These are phyloP conservation scores for Ilyonectria sp. DNA, from an alignment of 2,329 filamentous ascomycete species.

Conservation along the genomic window DNA sequence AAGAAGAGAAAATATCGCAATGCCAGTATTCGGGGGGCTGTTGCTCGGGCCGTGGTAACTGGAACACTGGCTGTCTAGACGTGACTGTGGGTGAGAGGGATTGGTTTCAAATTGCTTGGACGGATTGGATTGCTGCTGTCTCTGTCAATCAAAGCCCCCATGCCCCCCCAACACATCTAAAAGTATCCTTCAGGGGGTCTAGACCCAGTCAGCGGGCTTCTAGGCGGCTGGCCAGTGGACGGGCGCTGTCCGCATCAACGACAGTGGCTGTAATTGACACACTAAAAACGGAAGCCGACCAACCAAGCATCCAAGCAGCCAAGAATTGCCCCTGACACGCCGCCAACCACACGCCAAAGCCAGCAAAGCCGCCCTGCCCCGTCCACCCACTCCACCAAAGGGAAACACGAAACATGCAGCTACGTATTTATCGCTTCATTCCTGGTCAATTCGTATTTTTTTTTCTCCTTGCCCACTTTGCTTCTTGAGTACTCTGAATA, in stretches of 20 bases:
- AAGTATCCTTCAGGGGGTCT: conserved; percentile 27
- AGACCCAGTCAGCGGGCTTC: conserved; percentile 11
- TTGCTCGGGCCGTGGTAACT: conserved; percentile 23
- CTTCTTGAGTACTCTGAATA: conserved; percentile 9
- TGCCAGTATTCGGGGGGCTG: conserved; percentile 4
- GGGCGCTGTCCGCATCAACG: conserved; percentile 35
- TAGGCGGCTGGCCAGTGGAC: conserved; percentile 32
- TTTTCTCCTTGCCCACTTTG: conserved; percentile 7
- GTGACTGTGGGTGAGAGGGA: conserved; percentile 29
- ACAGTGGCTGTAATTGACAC: conserved; percentile 34
- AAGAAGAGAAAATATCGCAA: conserved; percentile 7
- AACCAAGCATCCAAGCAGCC: conserved; percentile 11
- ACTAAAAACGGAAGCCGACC: conserved; percentile 44
- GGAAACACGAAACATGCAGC: conserved; percentile 25
- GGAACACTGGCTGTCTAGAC: conserved; percentile 26
- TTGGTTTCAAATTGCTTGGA: conserved; percentile 40
- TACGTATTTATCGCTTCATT: conserved; percentile 8
- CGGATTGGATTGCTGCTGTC: conserved; percentile 42
- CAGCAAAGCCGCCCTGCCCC: conserved; percentile 7
- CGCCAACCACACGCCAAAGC: conserved; percentile 5
- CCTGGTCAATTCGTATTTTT: not conserved
- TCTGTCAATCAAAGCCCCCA: conserved; percentile 33
- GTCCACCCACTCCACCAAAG: conserved; percentile 19
- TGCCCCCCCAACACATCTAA: conserved; percentile 13
- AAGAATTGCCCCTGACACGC: conserved; percentile 21